phyloP scores from a whole-genome alignment of 805 yeast genomes.

The Saccharomyces eubayanus region DNA sequence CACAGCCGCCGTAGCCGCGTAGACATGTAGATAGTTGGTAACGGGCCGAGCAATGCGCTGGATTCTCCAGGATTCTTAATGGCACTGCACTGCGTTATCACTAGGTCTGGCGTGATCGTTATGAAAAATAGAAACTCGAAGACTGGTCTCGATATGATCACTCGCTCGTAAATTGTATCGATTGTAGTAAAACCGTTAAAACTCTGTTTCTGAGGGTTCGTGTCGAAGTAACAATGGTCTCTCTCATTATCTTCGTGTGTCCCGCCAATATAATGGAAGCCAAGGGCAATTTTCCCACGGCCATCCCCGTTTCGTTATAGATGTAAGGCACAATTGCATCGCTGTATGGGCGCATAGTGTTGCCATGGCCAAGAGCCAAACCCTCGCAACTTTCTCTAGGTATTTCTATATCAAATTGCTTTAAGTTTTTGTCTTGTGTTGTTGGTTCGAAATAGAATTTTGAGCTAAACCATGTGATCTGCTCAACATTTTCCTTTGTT shows the following conservation, averaged over 20 bases:
- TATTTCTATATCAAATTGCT: conserved; percentile 22
- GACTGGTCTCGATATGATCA: not conserved
- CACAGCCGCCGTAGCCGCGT: too few species aligned
- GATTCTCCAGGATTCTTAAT: too few species aligned
- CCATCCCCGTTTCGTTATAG: conserved; percentile 26
- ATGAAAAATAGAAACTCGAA: too few species aligned
- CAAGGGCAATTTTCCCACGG: conserved; percentile 19
- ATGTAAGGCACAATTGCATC: conserved; percentile 16
- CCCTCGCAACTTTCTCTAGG: conserved; percentile 18
- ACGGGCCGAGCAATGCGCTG: too few species aligned
- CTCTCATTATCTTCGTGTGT: conserved; percentile 5
- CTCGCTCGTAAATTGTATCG: conserved; percentile 1
- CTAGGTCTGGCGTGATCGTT: too few species aligned
- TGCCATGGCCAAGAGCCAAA: conserved; percentile 7
- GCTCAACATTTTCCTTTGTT: conserved; percentile 6
- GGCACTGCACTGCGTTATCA: too few species aligned
- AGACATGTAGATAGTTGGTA: too few species aligned
- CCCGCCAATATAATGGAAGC: conserved; percentile 7
- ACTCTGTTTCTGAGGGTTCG: conserved; percentile 2
- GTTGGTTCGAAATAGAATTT: conserved; percentile 20
- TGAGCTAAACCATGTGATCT: conserved; percentile 20
- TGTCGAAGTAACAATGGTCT: conserved; percentile 5
- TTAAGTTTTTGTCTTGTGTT: conserved; percentile 18
- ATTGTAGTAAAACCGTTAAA: conserved; percentile 1
- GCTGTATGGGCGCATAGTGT: conserved; percentile 5